phyloP scores from a whole-genome alignment of 2,329 filamentous ascomycete species.

The Cladophialophora immunda region DNA sequence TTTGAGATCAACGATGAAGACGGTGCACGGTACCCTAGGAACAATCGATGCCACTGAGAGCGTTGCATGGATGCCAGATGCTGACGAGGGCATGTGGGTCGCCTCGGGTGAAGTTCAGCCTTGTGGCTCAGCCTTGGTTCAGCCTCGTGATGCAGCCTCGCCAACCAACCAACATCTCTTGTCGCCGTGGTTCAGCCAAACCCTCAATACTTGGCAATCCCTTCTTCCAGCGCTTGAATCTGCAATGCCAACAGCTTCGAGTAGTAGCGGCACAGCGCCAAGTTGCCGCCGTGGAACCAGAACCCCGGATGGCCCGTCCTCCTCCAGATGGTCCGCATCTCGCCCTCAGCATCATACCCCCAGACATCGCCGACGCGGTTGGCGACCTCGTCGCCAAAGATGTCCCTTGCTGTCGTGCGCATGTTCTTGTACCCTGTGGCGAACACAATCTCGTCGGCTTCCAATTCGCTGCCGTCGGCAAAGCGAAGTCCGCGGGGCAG shows the following conservation, averaged over 20 bases:
- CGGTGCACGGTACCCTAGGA: too few relatives aligned
- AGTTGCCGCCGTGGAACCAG: constrained; percentile 73
- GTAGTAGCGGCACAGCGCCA: constrained; percentile 70
- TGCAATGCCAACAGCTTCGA: constrained; percentile 62
- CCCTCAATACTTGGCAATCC: constrained; percentile 24
- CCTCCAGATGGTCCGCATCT: constrained; percentile 69
- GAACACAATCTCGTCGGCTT: constrained; percentile 71
- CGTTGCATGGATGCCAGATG: too few relatives aligned
- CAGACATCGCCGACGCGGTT: constrained; percentile 68
- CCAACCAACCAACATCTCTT: too few relatives aligned
- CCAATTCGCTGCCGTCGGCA: constrained; percentile 65
- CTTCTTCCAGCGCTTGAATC: constrained; percentile 52
- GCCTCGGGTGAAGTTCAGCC: too few relatives aligned
- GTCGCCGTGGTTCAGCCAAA: too few relatives aligned
- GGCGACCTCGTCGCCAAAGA: constrained; percentile 70
- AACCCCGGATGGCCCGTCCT: constrained; percentile 70
- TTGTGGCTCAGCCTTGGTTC: too few relatives aligned
- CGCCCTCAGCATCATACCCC: constrained; percentile 65
- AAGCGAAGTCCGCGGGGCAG: constrained; percentile 60
- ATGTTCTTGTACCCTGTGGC: constrained; percentile 72
- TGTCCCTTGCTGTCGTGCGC: constrained; percentile 65
- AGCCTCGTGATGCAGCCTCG: too few relatives aligned
- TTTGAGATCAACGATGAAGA: too few relatives aligned
- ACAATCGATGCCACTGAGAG: too few relatives aligned
- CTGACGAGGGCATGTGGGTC: too few relatives aligned